Conservation (phyloP, 2,329 filamentous ascomycete genomes). For the Colletotrichum destructivum region DNA sequence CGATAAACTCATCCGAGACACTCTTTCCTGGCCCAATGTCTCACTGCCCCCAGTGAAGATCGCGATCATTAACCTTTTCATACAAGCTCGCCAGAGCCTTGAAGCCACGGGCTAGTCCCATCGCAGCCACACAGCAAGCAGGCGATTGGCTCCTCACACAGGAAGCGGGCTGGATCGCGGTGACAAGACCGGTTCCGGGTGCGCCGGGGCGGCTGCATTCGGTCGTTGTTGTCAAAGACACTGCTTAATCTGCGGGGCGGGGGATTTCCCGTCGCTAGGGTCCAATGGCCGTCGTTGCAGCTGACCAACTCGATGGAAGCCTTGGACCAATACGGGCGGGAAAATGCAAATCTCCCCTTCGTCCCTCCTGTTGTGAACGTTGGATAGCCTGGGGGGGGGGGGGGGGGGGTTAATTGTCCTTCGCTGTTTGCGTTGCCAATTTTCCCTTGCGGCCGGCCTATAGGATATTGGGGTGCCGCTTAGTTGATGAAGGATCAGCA, state of each 20-base stretch:
- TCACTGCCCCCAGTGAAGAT: neutral
- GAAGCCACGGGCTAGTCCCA: neutral
- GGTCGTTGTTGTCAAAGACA: conserved; percentile 1
- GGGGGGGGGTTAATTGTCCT: neutral
- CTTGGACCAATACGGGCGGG: neutral
- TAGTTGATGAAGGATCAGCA: neutral
- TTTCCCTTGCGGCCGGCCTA: neutral
- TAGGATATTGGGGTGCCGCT: neutral
- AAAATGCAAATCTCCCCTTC: neutral
- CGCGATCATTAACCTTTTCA: neutral
- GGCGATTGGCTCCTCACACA: neutral
- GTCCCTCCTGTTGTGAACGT: neutral
- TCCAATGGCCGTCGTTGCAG: neutral
- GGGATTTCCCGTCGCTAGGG: neutral
- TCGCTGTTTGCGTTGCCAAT: neutral
- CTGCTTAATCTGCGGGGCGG: neutral
- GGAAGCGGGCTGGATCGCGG: neutral
- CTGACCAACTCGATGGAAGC: neutral
- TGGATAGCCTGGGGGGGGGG: neutral
- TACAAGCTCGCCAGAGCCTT: neutral
- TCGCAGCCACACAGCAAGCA: neutral
- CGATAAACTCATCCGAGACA: neutral
- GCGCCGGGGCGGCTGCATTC: conserved; percentile 7
- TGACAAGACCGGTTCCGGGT: conserved; percentile 4
- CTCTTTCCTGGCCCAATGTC: neutral